These are phyloP conservation scores for Globisporangium camurandrum DNA, from an alignment of 352 stramenopile species.

Conservation along the genomic window DNA sequence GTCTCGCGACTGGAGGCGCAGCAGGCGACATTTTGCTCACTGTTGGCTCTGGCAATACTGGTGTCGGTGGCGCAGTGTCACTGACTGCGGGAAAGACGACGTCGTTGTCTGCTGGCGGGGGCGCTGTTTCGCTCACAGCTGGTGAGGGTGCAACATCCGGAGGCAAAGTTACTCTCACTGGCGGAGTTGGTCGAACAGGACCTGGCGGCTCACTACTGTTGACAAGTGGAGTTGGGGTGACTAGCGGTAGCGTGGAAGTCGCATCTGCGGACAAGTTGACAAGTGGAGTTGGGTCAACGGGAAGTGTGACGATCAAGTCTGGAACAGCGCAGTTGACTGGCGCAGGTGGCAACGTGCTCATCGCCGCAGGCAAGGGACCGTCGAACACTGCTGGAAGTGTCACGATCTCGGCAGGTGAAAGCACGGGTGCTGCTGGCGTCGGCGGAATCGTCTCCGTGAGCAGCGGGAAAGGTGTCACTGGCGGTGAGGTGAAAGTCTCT, in stretches of 20 bases:
- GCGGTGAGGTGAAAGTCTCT: constrained; percentile 24
- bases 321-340: constrained; percentile 18
- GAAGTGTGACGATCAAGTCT: constrained; percentile 19
- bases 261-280: constrained; percentile 21
- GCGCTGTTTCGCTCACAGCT: constrained; percentile 19
- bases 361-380: constrained; percentile 21
- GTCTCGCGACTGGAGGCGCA: constrained; percentile 31
- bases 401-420: constrained; percentile 30
- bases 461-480: constrained; percentile 21
- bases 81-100: constrained; percentile 25
- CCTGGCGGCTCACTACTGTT: constrained; percentile 27
- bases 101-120: constrained; percentile 15
- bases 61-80: constrained; percentile 27
- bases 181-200: constrained; percentile 9
- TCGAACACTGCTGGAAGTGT: constrained; percentile 21
- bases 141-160: constrained; percentile 25
- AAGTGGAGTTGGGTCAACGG: constrained; percentile 24
- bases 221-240: constrained; percentile 26
- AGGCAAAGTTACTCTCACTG: constrained; percentile 13
- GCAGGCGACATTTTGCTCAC: constrained; percentile 35
- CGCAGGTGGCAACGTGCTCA: constrained; percentile 24
- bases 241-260: constrained; percentile 26
- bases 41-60: constrained; percentile 34
- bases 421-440: constrained; percentile 16
- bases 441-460: constrained; percentile 12